phyloP scores from a whole-genome alignment of 2,329 filamentous ascomycete genomes.

The Drechmeria coniospora region DNA sequence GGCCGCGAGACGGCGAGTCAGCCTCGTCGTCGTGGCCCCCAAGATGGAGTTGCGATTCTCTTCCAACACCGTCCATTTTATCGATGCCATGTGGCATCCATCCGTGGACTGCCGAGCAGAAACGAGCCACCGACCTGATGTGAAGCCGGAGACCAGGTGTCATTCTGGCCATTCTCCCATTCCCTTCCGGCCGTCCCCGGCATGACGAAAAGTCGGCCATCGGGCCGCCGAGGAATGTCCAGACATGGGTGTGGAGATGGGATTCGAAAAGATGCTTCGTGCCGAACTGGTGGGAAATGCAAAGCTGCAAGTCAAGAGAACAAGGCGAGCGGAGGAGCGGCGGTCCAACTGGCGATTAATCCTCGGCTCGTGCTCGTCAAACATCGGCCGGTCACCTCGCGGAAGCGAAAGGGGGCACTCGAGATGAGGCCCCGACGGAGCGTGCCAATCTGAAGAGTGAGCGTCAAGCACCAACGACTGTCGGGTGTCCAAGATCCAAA shows the following conservation, averaged over 20 bases:
- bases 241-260: conserved; percentile 7
- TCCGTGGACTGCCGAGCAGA: too few species aligned
- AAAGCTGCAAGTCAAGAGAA: conserved; percentile 4
- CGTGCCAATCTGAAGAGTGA: conserved; percentile 35
- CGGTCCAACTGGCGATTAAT: conserved; percentile 10
- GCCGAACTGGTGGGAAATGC: conserved; percentile 5
- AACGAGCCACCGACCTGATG: too few species aligned
- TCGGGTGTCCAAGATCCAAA: conserved; percentile 8
- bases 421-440: conserved; percentile 24
- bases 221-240: too few species aligned
- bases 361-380: conserved; percentile 27
- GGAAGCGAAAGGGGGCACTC: conserved; percentile 29
- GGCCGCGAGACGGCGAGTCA: too few species aligned
- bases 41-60: too few species aligned
- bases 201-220: too few species aligned
- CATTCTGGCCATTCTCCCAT: too few species aligned
- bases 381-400: conserved; percentile 30
- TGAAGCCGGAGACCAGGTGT: too few species aligned
- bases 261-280: conserved; percentile 4
- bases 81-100: too few species aligned
- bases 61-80: too few species aligned
- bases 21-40: too few species aligned
- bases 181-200: too few species aligned
- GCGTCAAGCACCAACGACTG: conserved; percentile 14
- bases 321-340: conserved; percentile 16